Percentiles rank a stretch among this genome's conserved stretches.
These are phyloP conservation scores for Phytophthora quininea DNA, from an alignment of 352 stramenopile species.

Conservation along the genomic window DNA sequence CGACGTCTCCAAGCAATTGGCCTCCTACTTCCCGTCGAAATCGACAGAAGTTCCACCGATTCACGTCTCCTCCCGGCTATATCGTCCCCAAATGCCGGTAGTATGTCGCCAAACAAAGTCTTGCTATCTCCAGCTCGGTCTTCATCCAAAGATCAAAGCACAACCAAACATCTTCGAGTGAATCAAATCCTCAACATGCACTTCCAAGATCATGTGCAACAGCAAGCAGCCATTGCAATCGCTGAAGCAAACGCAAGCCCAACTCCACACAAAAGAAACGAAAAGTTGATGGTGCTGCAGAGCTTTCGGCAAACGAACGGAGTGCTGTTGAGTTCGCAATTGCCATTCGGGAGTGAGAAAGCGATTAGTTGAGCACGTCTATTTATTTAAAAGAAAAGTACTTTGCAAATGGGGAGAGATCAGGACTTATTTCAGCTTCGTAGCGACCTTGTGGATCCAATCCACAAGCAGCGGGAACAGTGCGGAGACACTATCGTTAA, in stretches of 20 bases:
- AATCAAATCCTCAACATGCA: slow-evolving; percentile 51
- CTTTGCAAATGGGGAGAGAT: slow-evolving; percentile 1
- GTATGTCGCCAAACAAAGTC: slow-evolving; percentile 12
- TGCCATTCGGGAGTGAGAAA: slow-evolving; percentile 32
- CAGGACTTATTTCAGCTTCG: slow-evolving; percentile 54
- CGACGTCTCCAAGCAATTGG: slow-evolving; percentile 42
- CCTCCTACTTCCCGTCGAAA: slow-evolving; percentile 21
- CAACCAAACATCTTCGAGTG: slow-evolving; percentile 29
- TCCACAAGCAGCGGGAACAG: slow-evolving; percentile 90
- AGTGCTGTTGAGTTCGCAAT: slow-evolving; percentile 45
- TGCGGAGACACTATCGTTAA: slow-evolving; percentile 95
- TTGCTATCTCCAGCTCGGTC: slow-evolving; percentile 23
- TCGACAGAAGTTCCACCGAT: slow-evolving; percentile 9
- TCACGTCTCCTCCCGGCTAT: slow-evolving; percentile 43
- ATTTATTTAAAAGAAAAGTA: slow-evolving; percentile 27
- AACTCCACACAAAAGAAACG: slow-evolving; percentile 10
- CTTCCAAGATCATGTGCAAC: slow-evolving; percentile 44
- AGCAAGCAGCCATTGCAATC: slow-evolving; percentile 21
- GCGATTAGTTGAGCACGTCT: slow-evolving; percentile 8
- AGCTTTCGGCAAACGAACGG: slow-evolving; percentile 58
- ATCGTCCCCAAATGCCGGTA: slow-evolving; percentile 11
- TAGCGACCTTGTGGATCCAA: slow-evolving; percentile 88
- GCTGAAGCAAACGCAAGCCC: slow-evolving; percentile 20
- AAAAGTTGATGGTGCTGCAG: slow-evolving; percentile 46
- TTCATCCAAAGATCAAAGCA: slow-evolving; percentile 7